Percentiles rank a stretch among this genome's conserved stretches.
Evolutionary conservation across 2,329 filamentous ascomycete species (phyloP).

Genomic region (Aspergillus unguis): DNA sequence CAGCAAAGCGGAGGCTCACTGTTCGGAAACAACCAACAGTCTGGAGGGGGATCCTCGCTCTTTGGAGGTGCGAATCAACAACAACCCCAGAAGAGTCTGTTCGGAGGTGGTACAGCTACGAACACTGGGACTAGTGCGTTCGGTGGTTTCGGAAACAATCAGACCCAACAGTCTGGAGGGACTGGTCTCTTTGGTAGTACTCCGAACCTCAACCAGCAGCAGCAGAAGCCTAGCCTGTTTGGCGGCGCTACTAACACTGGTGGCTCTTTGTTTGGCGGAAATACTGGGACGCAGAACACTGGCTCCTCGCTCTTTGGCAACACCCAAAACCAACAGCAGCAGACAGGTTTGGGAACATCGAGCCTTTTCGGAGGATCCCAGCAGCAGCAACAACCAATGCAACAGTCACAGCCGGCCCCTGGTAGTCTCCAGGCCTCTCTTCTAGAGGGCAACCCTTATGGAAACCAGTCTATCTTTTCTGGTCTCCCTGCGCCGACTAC

Average conservation of each 20-base stretch:
- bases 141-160: constrained; percentile 43
- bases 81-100: constrained; percentile 35
- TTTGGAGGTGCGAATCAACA: constrained; percentile 35
- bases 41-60: constrained; percentile 26
- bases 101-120: constrained; percentile 42
- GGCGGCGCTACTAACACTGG: constrained; percentile 42
- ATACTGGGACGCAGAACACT: constrained; percentile 23
- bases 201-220: constrained; percentile 45
- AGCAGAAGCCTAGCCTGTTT: constrained; percentile 58
- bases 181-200: constrained; percentile 43
- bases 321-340: constrained; percentile 36
- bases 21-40: constrained; percentile 38
- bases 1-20: constrained; percentile 38
- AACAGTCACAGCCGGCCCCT: constrained; percentile 42
- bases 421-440: constrained; percentile 69
- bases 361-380: constrained; percentile 55
- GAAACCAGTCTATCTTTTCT: constrained; percentile 80
- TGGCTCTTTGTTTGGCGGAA: constrained; percentile 42
- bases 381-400: constrained; percentile 51
- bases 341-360: constrained; percentile 33
- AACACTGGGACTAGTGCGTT: constrained; percentile 27
- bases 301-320: constrained; percentile 59
- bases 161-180: constrained; percentile 38
- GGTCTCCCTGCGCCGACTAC: constrained; percentile 61
- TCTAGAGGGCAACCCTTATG: constrained; percentile 82